Base-by-base conservation (phyloP, 805 yeast genomes). In the Cyberlindnera mississippiensis region DNA sequence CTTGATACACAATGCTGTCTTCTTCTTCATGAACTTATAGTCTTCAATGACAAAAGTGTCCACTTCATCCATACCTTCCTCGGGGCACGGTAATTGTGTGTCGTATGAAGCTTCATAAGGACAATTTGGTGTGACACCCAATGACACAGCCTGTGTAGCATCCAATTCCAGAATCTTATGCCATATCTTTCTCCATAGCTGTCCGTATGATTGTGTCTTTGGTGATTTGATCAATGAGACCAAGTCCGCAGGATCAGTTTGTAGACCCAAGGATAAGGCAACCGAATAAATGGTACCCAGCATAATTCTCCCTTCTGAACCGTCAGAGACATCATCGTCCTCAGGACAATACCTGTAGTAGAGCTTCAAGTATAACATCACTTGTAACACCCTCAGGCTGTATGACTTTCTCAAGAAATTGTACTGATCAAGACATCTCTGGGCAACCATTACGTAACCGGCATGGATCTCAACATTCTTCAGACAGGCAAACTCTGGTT, bases 311-410 rank as follows among this genome's bases (percentile, higher is more conserved):
- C 74, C 60, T 39, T 71, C 77, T 7, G 75, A 75, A 30, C 71
- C 73, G 43, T 72, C 80, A 4, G 67, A 64, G 2, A 73, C 69
- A 52, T 76, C 81, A 30, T 82, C 82, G 53, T 75, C 77, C 50
- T 76, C 81, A 0, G 79, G 80, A 1, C 78, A 71, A 39, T 58
- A 64, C 27, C 60, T 66, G 47, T 62, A 74, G 57, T 78, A 80
- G 18, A 72, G 60, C 48, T 75, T 69, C 53, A 73, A 60, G 44
- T 71, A 63, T 28, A 78, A 46, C 13, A 76, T 69, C 44, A 79
- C 69, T 56, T 80, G 85, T 44, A 80, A 59, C 8, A 80, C 67
- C 3, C 71, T 63, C 34, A 80, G 48, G 24, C 48, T 28, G 32
- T 76, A 73, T 19, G 76, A 64, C 41, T 69, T 63, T 40, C 76